phyloP scores from a whole-genome alignment of 805 yeast genomes.

The Lipomyces japonicus region DNA sequence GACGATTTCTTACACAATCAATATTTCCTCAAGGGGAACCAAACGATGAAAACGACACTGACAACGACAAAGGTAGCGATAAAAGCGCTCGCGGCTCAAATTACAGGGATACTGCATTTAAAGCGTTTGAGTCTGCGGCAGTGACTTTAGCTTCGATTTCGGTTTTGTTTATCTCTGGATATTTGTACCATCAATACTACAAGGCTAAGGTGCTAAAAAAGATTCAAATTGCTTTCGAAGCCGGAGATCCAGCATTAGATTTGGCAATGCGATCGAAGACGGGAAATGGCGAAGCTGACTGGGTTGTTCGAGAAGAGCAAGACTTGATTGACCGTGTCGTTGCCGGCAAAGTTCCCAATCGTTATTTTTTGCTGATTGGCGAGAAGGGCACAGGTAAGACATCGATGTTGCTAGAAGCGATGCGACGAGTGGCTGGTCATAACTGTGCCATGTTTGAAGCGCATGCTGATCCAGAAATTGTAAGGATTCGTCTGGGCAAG shows the following conservation, averaged over 20 bases:
- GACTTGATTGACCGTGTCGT: constrained; percentile 59
- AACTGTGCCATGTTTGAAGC: constrained; percentile 74
- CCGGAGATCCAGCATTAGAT: constrained; percentile 62
- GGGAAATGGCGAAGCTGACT: constrained; percentile 12
- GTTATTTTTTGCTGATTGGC: constrained; percentile 70
- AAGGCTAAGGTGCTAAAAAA: constrained; percentile 56
- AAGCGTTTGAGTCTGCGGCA: constrained; percentile 63
- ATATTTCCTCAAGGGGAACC: not conserved
- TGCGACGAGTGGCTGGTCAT: constrained; percentile 57
- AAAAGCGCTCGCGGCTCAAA: not conserved
- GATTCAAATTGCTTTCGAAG: constrained; percentile 62
- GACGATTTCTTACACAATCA: not conserved
- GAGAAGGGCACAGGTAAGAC: constrained; percentile 88
- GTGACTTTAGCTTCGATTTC: constrained; percentile 66
- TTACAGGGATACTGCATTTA: constrained; percentile 32
- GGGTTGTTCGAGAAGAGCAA: constrained; percentile 64
- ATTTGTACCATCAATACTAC: constrained; percentile 64
- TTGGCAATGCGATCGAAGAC: constrained; percentile 47
- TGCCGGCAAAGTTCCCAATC: constrained; percentile 58
- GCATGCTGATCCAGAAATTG: constrained; percentile 80
- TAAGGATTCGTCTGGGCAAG: constrained; percentile 69
- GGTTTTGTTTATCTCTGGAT: constrained; percentile 67
- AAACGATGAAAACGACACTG: constrained; percentile 1
- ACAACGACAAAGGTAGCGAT: constrained; percentile 2
- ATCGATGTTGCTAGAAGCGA: constrained; percentile 66